Percentiles rank a stretch among this genome's conserved stretches.
These are phyloP conservation scores for Byssothecium circinans DNA, from an alignment of 2,329 filamentous ascomycete genomes.

Conservation along the genomic window DNA sequence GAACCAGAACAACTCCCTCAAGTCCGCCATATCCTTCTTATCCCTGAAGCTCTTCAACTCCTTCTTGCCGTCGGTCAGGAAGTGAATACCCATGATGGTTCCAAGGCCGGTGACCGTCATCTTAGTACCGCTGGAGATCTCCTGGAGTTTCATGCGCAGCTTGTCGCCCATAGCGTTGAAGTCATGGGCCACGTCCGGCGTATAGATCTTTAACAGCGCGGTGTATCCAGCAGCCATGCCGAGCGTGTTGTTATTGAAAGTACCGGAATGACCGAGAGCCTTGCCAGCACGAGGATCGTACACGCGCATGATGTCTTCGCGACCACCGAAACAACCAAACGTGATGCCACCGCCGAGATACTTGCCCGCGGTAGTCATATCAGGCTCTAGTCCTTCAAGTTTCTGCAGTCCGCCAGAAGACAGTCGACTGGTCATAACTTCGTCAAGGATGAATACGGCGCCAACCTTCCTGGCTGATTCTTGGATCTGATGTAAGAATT, in stretches of 20 bases:
- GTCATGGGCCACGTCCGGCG: slow-evolving; percentile 28
- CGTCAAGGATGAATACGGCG: slow-evolving; percentile 67
- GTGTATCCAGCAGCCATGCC: slow-evolving; percentile 60
- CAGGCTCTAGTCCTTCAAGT: slow-evolving; percentile 20
- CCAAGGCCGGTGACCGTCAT: slow-evolving; percentile 43
- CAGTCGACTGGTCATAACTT: slow-evolving; percentile 48
- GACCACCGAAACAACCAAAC: slow-evolving; percentile 69
- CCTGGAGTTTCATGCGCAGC: slow-evolving; percentile 29
- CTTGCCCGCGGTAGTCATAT: slow-evolving; percentile 65
- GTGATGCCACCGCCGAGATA: slow-evolving; percentile 67
- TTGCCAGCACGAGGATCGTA: slow-evolving; percentile 54
- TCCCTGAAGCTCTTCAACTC: slow-evolving; percentile 28
- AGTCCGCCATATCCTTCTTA: slow-evolving; percentile 29
- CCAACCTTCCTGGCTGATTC: slow-evolving; percentile 52
- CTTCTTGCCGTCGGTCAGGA: slow-evolving; percentile 32
- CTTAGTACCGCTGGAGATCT: slow-evolving; percentile 34
- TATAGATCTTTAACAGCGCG: slow-evolving; percentile 43
- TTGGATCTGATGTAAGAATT: slow-evolving; percentile 58
- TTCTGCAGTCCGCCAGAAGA: slow-evolving; percentile 24
- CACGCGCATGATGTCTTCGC: slow-evolving; percentile 59
- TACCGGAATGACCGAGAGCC: slow-evolving; percentile 60
- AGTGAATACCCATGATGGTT: slow-evolving; percentile 43
- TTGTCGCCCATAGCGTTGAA: slow-evolving; percentile 39
- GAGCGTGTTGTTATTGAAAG: slow-evolving; percentile 69
- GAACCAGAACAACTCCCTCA: slow-evolving; percentile 42